Percentiles rank a stretch among this genome's conserved stretches.
Conservation (phyloP, 306 rosid genomes). For the Cucumis hystrix region DNA sequence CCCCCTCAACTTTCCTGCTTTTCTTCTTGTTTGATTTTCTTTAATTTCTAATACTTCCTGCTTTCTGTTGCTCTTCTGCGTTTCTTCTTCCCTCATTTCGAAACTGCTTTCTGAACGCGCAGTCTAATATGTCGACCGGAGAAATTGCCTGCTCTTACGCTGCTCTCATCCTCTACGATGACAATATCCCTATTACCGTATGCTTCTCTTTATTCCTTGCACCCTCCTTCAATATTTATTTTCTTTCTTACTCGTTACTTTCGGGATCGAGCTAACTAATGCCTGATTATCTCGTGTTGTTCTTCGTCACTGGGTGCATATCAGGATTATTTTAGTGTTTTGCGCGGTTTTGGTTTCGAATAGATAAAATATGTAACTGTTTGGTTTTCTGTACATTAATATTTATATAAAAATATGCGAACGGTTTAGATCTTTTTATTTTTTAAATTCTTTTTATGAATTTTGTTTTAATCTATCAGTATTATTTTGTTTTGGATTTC, state of each 20-base stretch:
- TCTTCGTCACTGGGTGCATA: not conserved
- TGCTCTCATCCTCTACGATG: slow-evolving; percentile 47
- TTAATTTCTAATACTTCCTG: not conserved
- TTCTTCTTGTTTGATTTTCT: not conserved
- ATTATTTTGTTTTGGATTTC: too few relatives aligned
- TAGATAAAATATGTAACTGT: not conserved
- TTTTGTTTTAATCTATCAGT: not conserved
- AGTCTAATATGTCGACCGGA: slow-evolving; percentile 28
- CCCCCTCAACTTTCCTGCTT: not conserved
- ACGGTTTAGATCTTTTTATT: not conserved
- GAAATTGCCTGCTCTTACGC: slow-evolving; percentile 68
- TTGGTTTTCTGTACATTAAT: too few relatives aligned
- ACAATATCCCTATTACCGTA: slow-evolving; percentile 50
- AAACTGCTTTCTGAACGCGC: not conserved
- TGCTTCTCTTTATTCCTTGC: slow-evolving; percentile 1
- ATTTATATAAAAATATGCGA: not conserved
- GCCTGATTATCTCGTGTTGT: not conserved
- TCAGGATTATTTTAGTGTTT: not conserved
- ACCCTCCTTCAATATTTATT: not conserved
- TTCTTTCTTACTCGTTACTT: not conserved
- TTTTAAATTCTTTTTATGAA: not conserved
- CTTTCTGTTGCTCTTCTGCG: not conserved
- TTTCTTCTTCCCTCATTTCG: not conserved
- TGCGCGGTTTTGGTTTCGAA: too few relatives aligned
- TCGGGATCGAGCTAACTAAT: not conserved